A percentile compares a stretch with the other conserved stretches of the same genome.
Conservation (phyloP, 306 rosid genomes). For the Vigna hirtella region DNA sequence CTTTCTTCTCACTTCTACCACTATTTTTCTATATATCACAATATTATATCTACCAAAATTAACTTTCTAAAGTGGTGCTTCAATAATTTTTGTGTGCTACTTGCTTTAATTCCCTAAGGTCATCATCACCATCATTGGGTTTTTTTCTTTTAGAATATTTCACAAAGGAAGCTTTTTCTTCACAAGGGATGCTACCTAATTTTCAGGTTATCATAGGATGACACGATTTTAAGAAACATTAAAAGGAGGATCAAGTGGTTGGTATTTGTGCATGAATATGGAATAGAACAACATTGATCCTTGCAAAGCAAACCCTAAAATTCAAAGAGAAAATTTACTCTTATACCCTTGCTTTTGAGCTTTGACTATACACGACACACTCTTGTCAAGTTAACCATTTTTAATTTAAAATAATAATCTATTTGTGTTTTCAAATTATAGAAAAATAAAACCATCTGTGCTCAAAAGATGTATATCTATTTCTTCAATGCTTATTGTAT, state of each 20-base stretch:
- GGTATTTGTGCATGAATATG: constrained; percentile 11
- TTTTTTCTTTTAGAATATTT: background rate
- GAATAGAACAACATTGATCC: background rate
- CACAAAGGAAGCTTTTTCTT: constrained; percentile 27
- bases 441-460: background rate
- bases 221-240: constrained; percentile 16
- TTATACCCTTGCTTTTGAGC: background rate
- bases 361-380: background rate
- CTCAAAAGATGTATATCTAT: too few species aligned
- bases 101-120: constrained; percentile 26
- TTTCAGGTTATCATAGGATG: constrained; percentile 20
- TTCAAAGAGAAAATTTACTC: background rate
- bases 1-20: background rate
- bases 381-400: background rate
- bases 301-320: constrained; percentile 15
- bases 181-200: constrained; percentile 36
- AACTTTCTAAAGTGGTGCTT: constrained; percentile 27
- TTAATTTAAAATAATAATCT: background rate
- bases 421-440: background rate
- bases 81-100: constrained; percentile 8
- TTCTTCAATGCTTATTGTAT: too few species aligned
- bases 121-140: constrained; percentile 28
- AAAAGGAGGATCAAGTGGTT: constrained; percentile 21
- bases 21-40: constrained; percentile 16
- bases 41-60: background rate